Base-by-base conservation (phyloP, 495 filamentous ascomycete species). In the Amniculicola lignicola region DNA sequence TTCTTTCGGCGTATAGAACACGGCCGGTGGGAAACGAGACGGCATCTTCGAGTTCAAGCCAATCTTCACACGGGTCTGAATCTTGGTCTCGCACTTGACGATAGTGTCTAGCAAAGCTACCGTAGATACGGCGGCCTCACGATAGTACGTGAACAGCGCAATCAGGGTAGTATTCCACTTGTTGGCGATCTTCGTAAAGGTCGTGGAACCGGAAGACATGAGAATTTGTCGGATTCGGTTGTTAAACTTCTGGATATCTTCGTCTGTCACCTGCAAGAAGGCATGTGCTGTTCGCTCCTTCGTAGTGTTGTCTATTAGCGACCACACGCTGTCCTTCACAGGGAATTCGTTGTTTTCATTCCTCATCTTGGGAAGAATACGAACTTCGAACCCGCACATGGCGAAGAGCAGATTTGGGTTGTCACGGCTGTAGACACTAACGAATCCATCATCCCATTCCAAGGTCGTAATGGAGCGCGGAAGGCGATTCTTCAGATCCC, bases 21-120 rank as follows among this genome's bases (percentile, higher is more conserved):
- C 94, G 5, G 94, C 94, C 7, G 94, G 94, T 18, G 93, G 94
- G 77, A 99, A 99, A 77, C 94, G 88, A 4, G 92, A 96, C 38
- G 94, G 94, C 94, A 99, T 99, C 76, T 99, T 99, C 2, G 93
- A 97, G 74, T 99, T 99, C 61, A 99, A 70, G 3, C 94, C 94
- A 58, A 99, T 99, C 80, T 99, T 99, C 61, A 99, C 94, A 55
- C 94, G 82, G 6, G 94, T 99, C 74, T 99, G 94, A 50, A 99
- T 99, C 77, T 99, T 99, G 11, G 94, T 99, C 73, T 99, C 94
- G 65, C 94, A 97, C 71, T 99, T 99, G 62, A 99, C 94, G 61
- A 99, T 99, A 0, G 92, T 97, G 67, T 99, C 94, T 2, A 99
- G 79, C 12, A 99, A 76, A 54, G 90, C 89, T 64, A 97, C 90